These are phyloP conservation scores for Acephala macrosclerotiorum DNA, from an alignment of 2,329 filamentous ascomycete genomes.

Conservation along the genomic window DNA sequence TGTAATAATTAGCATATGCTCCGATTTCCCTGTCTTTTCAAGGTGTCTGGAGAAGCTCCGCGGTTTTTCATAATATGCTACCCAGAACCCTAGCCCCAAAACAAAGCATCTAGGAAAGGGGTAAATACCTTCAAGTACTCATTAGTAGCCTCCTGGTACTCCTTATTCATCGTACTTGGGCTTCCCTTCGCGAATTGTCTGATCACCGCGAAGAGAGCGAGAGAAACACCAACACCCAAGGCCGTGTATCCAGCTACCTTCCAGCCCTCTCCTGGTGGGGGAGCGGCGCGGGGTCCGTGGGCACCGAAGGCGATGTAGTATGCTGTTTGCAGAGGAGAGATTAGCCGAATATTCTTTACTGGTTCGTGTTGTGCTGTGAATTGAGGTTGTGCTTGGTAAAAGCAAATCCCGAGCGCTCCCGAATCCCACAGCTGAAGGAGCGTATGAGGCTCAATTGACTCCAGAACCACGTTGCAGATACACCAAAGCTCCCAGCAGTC, in stretches of 20 bases:
- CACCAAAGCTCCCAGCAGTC: neutral
- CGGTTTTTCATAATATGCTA: too few species aligned
- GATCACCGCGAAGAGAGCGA: conserved; percentile 75
- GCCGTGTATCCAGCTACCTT: conserved; percentile 79
- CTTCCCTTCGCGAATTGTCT: conserved; percentile 75
- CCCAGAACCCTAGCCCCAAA: neutral
- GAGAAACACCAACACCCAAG: conserved; percentile 70
- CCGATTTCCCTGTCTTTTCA: neutral
- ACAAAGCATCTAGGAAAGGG: neutral
- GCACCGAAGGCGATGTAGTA: conserved; percentile 99
- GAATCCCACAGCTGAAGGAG: neutral
- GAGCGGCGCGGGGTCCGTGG: conserved; percentile 86
- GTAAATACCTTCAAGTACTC: conserved; percentile 84
- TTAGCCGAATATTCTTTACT: conserved; percentile 22
- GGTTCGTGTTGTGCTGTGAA: neutral
- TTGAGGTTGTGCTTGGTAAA: neutral
- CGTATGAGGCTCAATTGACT: neutral
- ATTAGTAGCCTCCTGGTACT: conserved; percentile 95
- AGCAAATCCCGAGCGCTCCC: neutral
- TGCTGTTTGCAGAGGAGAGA: conserved; percentile 61
- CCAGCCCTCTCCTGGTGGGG: conserved; percentile 84
- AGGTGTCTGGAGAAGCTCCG: too few species aligned
- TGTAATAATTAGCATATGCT: conserved; percentile 24
- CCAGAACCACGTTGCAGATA: neutral
- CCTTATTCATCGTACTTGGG: conserved; percentile 91